phyloP scores from a whole-genome alignment of 352 stramenopile genomes.

The Phytophthora pisi region DNA sequence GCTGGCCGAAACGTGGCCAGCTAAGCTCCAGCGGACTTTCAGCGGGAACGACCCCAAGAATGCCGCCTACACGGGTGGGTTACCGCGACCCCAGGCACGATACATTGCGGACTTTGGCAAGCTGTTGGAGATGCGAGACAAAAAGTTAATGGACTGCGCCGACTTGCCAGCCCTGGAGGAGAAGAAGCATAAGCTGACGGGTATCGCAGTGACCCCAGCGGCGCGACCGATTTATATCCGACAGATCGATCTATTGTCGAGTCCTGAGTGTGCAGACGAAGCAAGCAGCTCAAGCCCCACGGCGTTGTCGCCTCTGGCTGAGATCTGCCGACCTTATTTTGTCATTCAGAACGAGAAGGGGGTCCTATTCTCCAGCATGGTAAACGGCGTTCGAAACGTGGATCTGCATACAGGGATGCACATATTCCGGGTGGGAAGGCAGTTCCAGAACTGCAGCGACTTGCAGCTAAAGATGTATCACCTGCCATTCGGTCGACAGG shows the following conservation, averaged over 20 bases:
- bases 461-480: conserved; percentile 89
- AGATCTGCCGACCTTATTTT: conserved; percentile 81
- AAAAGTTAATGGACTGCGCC: conserved; percentile 54
- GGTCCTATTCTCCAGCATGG: conserved; percentile 87
- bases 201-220: conserved; percentile 73
- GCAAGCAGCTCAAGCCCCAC: conserved; percentile 9
- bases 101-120: conserved; percentile 84
- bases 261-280: conserved; percentile 22
- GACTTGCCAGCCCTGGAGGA: conserved; percentile 56
- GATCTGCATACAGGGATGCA: conserved; percentile 61
- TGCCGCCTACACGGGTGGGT: conserved; percentile 58
- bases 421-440: conserved; percentile 69
- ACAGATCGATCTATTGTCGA: conserved; percentile 66
- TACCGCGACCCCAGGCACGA: conserved; percentile 76
- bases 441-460: conserved; percentile 67
- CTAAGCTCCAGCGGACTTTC: conserved; percentile 81
- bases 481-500: conserved; percentile 83
- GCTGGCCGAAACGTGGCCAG: conserved; percentile 71
- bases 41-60: conserved; percentile 77
- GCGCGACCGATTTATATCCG: conserved; percentile 79
- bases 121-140: conserved; percentile 77
- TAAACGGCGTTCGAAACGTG: conserved; percentile 78
- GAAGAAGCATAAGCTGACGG: conserved; percentile 82
- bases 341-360: conserved; percentile 88
- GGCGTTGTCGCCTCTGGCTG: conserved; percentile 17